Conservation (phyloP, 148 eudicot genomes). For the Spergularia bocconei region DNA sequence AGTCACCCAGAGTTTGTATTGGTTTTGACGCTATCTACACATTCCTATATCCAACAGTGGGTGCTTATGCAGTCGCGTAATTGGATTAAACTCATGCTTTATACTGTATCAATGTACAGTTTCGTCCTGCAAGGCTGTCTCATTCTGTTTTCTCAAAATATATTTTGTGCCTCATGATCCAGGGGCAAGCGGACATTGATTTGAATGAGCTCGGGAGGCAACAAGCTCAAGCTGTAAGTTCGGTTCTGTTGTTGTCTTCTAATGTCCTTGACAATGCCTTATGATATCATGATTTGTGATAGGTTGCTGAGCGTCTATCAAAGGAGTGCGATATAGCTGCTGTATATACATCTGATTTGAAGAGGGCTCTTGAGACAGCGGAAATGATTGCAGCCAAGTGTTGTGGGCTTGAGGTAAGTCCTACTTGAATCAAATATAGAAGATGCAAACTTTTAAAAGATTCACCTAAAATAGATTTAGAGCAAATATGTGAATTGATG, state of each 20-base stretch:
- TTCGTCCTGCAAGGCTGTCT: too few species aligned
- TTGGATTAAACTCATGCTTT: too few species aligned
- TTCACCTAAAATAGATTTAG: too few species aligned
- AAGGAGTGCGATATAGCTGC: slow-evolving; percentile 57
- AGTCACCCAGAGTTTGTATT: too few species aligned
- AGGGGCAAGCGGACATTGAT: slow-evolving; percentile 86
- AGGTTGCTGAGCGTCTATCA: slow-evolving; percentile 76
- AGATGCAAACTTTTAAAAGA: not conserved
- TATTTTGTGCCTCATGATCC: slow-evolving; percentile 11
- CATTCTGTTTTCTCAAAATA: too few species aligned
- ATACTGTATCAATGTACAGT: too few species aligned
- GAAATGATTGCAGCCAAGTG: slow-evolving; percentile 61
- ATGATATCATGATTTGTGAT: slow-evolving; percentile 11
- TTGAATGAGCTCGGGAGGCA: slow-evolving; percentile 72
- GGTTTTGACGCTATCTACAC: too few species aligned
- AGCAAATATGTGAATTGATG: not conserved
- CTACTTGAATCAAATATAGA: not conserved
- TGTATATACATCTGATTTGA: slow-evolving; percentile 83
- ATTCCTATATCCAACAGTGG: too few species aligned
- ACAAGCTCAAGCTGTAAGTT: slow-evolving; percentile 76
- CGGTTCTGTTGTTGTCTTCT: not conserved
- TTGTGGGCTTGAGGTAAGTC: slow-evolving; percentile 60
- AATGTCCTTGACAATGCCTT: slow-evolving; percentile 3
- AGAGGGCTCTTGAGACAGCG: slow-evolving; percentile 76
- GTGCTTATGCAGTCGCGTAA: too few species aligned